These are phyloP conservation scores for Claviceps sp. DNA, from an alignment of 2,329 filamentous ascomycete genomes.

Conservation along the genomic window DNA sequence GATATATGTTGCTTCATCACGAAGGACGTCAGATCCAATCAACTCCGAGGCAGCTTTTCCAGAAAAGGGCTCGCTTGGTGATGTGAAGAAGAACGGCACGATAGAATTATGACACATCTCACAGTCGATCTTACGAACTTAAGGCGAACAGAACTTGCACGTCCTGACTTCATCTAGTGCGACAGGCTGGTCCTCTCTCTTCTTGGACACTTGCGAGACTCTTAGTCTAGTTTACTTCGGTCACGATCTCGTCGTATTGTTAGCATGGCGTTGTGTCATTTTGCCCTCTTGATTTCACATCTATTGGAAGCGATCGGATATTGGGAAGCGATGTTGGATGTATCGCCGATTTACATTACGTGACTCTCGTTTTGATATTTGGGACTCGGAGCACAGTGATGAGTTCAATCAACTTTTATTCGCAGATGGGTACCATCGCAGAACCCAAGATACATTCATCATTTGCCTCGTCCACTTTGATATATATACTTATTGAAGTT, in stretches of 20 bases:
- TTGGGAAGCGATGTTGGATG: background rate
- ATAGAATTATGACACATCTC: background rate
- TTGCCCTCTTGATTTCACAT: background rate
- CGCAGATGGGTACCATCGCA: too few species aligned
- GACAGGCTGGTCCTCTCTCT: background rate
- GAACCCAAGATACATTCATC: too few species aligned
- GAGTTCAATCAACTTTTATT: background rate
- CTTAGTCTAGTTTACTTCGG: background rate
- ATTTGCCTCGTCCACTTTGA: too few species aligned
- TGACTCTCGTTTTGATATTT: background rate
- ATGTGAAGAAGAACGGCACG: background rate
- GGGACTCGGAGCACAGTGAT: background rate
- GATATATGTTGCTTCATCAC: constrained; percentile 1
- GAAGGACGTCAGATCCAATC: background rate
- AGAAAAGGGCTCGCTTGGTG: background rate
- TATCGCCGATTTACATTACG: background rate
- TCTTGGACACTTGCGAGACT: background rate
- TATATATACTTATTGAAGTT: too few species aligned
- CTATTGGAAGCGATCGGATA: background rate
- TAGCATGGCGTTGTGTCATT: constrained; percentile 1
- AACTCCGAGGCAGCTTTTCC: background rate
- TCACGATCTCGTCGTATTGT: background rate
- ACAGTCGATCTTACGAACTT: background rate
- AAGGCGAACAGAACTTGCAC: background rate
- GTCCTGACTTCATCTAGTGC: background rate